A percentile compares a stretch with the other conserved stretches of the same genome.
These are phyloP conservation scores for Artemisia annua DNA, from an alignment of 129 eudicot genomes.

Conservation along the genomic window DNA sequence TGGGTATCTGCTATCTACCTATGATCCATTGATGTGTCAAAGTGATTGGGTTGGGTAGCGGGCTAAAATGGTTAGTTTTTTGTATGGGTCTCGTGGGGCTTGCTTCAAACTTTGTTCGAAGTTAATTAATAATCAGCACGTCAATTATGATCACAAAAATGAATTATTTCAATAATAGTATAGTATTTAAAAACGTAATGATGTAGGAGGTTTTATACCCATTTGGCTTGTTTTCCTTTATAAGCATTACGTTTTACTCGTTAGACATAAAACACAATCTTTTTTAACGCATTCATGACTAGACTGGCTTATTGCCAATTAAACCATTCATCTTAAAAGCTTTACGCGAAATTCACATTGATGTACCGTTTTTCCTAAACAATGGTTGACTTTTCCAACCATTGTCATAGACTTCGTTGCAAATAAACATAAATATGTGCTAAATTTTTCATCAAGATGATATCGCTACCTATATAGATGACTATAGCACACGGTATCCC, in stretches of 20 bases:
- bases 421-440: slow-evolving; percentile 8
- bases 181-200: too few species aligned
- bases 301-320: not conserved
- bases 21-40: not conserved
- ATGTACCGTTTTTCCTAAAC: slow-evolving; percentile 45
- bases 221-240: not conserved
- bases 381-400: slow-evolving; percentile 16
- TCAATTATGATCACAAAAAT: not conserved
- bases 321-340: slow-evolving; percentile 67
- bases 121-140: not conserved
- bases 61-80: not conserved
- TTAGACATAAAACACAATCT: not conserved
- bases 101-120: not conserved
- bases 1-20: slow-evolving; percentile 50
- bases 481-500: slow-evolving; percentile 75
- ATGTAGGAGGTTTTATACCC: not conserved
- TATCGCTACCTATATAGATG: slow-evolving; percentile 71
- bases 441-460: slow-evolving; percentile 87
- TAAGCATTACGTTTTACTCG: not conserved
- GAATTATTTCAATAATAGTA: too few species aligned
- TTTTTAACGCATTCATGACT: not conserved
- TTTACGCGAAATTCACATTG: slow-evolving; percentile 89
- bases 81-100: not conserved
- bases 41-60: not conserved
- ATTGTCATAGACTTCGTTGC: not conserved